Evolutionary conservation across 257 asterid species (phyloP).

Genomic region (Fraxinus americana): DNA sequence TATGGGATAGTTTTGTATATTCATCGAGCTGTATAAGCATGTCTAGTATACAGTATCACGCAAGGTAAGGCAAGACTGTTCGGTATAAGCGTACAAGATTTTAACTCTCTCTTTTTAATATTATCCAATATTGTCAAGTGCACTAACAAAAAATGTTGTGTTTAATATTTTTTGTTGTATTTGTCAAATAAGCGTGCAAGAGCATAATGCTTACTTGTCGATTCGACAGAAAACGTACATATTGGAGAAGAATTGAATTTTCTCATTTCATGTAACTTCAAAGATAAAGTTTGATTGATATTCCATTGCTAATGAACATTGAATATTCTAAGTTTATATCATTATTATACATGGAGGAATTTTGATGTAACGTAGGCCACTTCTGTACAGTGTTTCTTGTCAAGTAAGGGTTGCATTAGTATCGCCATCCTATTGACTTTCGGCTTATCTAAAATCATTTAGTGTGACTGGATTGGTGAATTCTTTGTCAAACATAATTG

Average conservation of each 20-base stretch:
- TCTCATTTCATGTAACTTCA: background rate
- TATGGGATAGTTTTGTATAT: background rate
- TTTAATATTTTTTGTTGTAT: background rate
- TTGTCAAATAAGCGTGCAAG: background rate
- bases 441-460: conserved; percentile 18
- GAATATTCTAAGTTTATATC: conserved; percentile 5
- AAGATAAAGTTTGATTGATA: conserved; percentile 6
- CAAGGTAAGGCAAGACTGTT: background rate
- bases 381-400: background rate
- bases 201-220: background rate
- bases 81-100: too few relatives aligned
- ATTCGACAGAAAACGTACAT: background rate
- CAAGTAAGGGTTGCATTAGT: conserved; percentile 17
- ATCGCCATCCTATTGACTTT: conserved; percentile 19
- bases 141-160: background rate
- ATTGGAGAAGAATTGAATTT: background rate
- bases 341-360: background rate
- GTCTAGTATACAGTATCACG: background rate
- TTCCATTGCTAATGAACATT: background rate
- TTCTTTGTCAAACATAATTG: background rate
- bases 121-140: background rate
- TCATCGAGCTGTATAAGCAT: background rate
- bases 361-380: conserved; percentile 18
- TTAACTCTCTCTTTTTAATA: too few relatives aligned
- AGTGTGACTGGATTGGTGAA: conserved; percentile 12